Evolutionary conservation across 2,329 filamentous ascomycete genomes (phyloP), one percentile per base, ranked within the genome.

Genomic region (Kalaharituber pfeilii): DNA sequence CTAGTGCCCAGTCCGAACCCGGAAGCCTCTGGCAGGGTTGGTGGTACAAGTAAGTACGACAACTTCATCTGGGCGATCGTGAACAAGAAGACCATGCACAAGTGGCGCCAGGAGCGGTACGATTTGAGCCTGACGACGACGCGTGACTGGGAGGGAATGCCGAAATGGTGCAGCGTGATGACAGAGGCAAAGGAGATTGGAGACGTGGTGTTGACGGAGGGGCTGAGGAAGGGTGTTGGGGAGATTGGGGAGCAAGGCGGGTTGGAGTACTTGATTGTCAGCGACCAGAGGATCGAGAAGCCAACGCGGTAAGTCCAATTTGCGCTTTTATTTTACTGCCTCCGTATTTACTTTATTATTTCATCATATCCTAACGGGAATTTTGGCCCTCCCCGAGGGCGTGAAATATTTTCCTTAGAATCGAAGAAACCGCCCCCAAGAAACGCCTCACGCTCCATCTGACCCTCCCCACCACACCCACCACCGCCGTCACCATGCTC

Each of bases 171-270:
- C 53, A 94, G 86, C 11, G 79, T 95, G 66, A 96, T 98, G 91
- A 93, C 81, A 66, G 91, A 98, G 75, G 94, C 82, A 69, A 87
- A 88, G 56, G 91, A 96, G 71, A 82, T 98, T 63, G 95, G 88
- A 11, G 85, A 95, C 47, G 74, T 79, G 5, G 73, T 98, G 61
- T 76, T 98, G 51, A 94, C 86, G 3, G 76, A 83, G n/a, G 89
- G 96, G 64, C 75, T 98, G 33, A 77, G 86, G 68, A 78, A 83
- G 65, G 87, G 85, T 3, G 50, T 61, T 45, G 15, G 22, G 9
- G 50, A 56, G 49, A 61, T 57, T 15, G 74, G 94, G 60, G 77
- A 83, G 64, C 71, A 81, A 52, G 82, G 89, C 57, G 69, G 78
- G 50, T 80, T 94, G 60, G 86, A 96, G 68, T 89, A 88, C 64